Percentiles rank a stretch among this genome's conserved stretches.
Conservation (phyloP, 805 yeast species). For the Hanseniaspora lindneri region DNA sequence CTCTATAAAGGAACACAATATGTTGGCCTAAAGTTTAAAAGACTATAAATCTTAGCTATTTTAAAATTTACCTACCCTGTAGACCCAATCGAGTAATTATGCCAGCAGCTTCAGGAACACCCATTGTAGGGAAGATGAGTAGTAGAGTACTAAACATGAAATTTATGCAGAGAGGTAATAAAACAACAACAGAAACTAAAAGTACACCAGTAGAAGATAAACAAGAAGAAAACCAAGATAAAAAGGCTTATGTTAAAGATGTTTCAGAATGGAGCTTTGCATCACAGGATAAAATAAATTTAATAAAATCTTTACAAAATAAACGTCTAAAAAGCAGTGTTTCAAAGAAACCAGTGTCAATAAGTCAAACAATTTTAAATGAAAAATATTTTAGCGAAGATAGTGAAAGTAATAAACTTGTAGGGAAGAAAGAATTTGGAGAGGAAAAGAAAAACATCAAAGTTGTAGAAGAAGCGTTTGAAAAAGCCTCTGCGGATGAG, state of each 20-base stretch:
- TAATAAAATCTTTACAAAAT: conserved; percentile 23
- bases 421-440: conserved; percentile 30
- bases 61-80: no score
- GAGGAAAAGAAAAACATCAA: conserved; percentile 19
- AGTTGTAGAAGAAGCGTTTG: conserved; percentile 19
- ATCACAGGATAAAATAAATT: conserved; percentile 35
- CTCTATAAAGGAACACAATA: not conserved
- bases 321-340: conserved; percentile 16
- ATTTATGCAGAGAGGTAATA: conserved; percentile 39
- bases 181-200: conserved; percentile 27
- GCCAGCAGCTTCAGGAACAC: conserved; percentile 19
- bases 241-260: conserved; percentile 34
- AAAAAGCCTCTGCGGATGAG: conserved; percentile 21
- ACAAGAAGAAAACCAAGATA: conserved; percentile 28
- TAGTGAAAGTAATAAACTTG: conserved; percentile 16
- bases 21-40: no score
- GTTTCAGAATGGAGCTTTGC: conserved; percentile 27
- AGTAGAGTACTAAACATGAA: conserved; percentile 77
- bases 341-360: conserved; percentile 16
- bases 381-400: conserved; percentile 18
- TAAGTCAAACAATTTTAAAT: conserved; percentile 27
- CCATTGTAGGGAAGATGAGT: conserved; percentile 36
- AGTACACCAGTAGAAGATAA: conserved; percentile 20
- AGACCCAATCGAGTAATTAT: no score
- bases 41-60: no score